These are phyloP conservation scores for Solanum medicagineum DNA, from an alignment of 257 asterid species.

Conservation along the genomic window DNA sequence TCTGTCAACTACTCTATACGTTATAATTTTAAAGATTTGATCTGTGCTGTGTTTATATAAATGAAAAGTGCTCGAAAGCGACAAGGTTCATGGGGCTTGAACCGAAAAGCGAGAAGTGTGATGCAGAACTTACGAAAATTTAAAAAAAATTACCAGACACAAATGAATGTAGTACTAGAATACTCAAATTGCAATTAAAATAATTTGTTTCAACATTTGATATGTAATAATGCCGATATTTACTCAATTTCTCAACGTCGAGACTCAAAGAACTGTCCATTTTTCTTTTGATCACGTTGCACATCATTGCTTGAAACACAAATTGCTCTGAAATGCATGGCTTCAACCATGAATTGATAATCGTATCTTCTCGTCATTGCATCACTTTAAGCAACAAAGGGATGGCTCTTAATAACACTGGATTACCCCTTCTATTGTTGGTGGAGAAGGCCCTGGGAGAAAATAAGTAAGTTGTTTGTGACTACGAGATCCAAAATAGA, in stretches of 20 bases:
- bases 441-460: neutral
- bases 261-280: neutral
- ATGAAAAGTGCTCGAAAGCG: neutral
- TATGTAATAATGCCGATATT: neutral
- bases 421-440: neutral
- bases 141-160: neutral
- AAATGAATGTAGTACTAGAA: neutral
- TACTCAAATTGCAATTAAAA: neutral
- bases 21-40: neutral
- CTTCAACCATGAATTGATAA: neutral
- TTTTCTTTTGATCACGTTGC: neutral
- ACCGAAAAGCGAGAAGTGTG: neutral
- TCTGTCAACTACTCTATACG: neutral
- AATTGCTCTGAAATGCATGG: neutral
- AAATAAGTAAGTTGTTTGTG: neutral
- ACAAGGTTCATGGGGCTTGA: neutral
- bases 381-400: neutral
- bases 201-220: neutral
- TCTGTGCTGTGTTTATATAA: neutral
- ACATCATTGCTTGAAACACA: neutral
- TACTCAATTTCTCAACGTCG: neutral
- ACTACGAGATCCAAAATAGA: neutral
- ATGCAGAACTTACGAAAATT: neutral
- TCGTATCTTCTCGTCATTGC: neutral
- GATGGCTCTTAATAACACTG: neutral